Evolutionary conservation across 2,329 filamentous ascomycete species (phyloP).

Genomic region (Paecilomyces variotii): DNA sequence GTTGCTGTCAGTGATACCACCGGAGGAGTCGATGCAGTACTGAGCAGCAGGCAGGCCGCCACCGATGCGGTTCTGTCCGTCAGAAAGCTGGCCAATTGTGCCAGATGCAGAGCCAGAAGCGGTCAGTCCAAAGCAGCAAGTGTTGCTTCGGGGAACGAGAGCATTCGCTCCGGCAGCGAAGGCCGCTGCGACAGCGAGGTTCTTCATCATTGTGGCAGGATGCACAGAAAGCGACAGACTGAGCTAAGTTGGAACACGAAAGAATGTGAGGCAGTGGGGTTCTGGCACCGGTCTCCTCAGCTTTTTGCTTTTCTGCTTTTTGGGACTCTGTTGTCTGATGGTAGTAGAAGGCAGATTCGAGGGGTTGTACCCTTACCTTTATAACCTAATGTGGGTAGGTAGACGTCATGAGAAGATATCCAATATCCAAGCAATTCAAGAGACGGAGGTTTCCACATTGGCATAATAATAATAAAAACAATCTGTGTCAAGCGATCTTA

Average conservation of each 20-base stretch:
- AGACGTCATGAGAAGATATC: neutral
- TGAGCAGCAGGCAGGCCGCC: conserved; percentile 39
- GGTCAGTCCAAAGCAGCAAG: conserved; percentile 47
- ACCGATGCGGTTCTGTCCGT: conserved; percentile 56
- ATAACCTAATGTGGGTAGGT: neutral
- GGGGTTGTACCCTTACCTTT: neutral
- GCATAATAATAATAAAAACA: neutral
- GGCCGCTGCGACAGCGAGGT: conserved; percentile 28
- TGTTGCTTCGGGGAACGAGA: conserved; percentile 27
- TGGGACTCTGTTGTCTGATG: neutral
- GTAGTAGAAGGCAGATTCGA: neutral
- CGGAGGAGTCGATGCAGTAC: conserved; percentile 49
- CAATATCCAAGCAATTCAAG: neutral
- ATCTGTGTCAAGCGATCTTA: neutral
- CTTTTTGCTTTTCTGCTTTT: neutral
- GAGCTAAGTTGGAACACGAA: neutral
- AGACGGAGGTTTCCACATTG: neutral
- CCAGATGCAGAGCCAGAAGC: conserved; percentile 44
- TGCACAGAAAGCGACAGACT: neutral
- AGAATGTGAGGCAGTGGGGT: neutral
- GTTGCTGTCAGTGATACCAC: conserved; percentile 47
- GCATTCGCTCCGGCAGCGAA: conserved; percentile 37
- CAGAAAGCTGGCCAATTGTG: conserved; percentile 50
- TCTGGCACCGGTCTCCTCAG: neutral
- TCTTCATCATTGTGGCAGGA: conserved; percentile 27